Percentiles rank a stretch among this genome's conserved stretches.
These are phyloP conservation scores for Zoysia pacifica DNA, from an alignment of 176 grass and related monocot genomes.

Conservation along the genomic window DNA sequence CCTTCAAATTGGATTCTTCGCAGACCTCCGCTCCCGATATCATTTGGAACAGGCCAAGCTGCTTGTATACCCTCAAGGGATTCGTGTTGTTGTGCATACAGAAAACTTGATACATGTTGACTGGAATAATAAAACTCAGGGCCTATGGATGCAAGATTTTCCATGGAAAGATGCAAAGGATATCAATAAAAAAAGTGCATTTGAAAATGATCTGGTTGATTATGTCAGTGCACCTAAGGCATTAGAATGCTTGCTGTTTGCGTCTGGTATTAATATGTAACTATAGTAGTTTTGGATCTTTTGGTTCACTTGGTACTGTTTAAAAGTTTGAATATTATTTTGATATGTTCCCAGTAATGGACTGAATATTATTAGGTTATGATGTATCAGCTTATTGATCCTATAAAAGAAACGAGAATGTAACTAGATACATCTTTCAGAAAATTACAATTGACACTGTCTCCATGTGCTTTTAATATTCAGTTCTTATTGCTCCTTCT, in stretches of 20 bases:
- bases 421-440: too few relatives aligned
- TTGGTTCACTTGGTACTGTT: too few relatives aligned
- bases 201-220: conserved; percentile 85
- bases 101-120: conserved; percentile 96
- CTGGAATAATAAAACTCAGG: conserved; percentile 98
- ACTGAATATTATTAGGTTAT: too few relatives aligned
- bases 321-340: too few relatives aligned
- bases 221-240: conserved; percentile 90
- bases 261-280: conserved; percentile 33
- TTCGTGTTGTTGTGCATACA: conserved; percentile 90
- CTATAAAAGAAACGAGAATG: too few relatives aligned
- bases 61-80: conserved; percentile 82
- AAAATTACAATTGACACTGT: too few relatives aligned
- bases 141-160: conserved; percentile 95
- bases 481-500: neutral
- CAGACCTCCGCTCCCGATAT: conserved; percentile 86
- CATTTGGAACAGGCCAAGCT: conserved; percentile 96
- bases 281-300: neutral
- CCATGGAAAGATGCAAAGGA: conserved; percentile 76
- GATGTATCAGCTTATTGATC: too few relatives aligned
- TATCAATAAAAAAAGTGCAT: conserved; percentile 49
- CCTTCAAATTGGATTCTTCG: conserved; percentile 81
- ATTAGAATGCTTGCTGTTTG: conserved; percentile 23
- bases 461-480: too few relatives aligned
- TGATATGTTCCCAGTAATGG: too few relatives aligned